Percentiles rank a stretch among this genome's conserved stretches.
Conservation (phyloP, 768 basidiomycete genomes). For the Russula ochroleuca region DNA sequence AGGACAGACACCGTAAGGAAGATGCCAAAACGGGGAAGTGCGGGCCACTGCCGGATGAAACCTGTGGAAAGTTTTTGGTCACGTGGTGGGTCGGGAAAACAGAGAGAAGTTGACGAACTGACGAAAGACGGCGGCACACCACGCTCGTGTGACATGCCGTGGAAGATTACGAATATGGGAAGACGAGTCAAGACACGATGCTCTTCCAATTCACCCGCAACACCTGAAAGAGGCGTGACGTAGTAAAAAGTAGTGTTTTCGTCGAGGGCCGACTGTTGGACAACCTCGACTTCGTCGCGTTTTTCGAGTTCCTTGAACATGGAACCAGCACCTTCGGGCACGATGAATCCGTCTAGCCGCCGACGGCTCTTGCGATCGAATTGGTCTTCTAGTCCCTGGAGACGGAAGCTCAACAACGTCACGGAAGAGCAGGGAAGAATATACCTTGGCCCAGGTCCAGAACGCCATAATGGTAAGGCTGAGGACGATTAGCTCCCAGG, state of each 20-base stretch:
- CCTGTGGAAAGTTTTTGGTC: slow-evolving; percentile 32
- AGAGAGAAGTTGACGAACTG: slow-evolving; percentile 33
- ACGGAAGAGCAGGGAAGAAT: neutral
- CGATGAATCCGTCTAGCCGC: slow-evolving; percentile 54
- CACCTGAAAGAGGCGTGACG: slow-evolving; percentile 4
- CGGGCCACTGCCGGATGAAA: slow-evolving; percentile 63
- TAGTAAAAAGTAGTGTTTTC: slow-evolving; percentile 10
- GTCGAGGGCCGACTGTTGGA: neutral
- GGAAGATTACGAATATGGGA: slow-evolving; percentile 24
- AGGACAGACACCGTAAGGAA: slow-evolving; percentile 58
- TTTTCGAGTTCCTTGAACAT: slow-evolving; percentile 14
- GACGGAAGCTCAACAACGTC: neutral
- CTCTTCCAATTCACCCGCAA: slow-evolving; percentile 7
- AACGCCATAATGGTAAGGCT: slow-evolving; percentile 49
- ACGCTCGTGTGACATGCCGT: slow-evolving; percentile 19
- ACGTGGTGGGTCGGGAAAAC: slow-evolving; percentile 3
- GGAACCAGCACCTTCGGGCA: slow-evolving; percentile 30
- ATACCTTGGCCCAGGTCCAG: slow-evolving; percentile 62
- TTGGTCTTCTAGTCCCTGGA: slow-evolving; percentile 49
- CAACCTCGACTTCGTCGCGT: neutral
- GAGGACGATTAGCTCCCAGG: slow-evolving; percentile 1
- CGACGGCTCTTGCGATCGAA: slow-evolving; percentile 56
- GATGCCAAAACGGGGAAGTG: slow-evolving; percentile 64
- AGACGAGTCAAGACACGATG: slow-evolving; percentile 17
- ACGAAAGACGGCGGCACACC: slow-evolving; percentile 55